A percentile compares a stretch with the other conserved stretches of the same genome.
Evolutionary conservation across 2,329 filamentous ascomycete genomes (phyloP).

Genomic region (Monosporascus ibericus): DNA sequence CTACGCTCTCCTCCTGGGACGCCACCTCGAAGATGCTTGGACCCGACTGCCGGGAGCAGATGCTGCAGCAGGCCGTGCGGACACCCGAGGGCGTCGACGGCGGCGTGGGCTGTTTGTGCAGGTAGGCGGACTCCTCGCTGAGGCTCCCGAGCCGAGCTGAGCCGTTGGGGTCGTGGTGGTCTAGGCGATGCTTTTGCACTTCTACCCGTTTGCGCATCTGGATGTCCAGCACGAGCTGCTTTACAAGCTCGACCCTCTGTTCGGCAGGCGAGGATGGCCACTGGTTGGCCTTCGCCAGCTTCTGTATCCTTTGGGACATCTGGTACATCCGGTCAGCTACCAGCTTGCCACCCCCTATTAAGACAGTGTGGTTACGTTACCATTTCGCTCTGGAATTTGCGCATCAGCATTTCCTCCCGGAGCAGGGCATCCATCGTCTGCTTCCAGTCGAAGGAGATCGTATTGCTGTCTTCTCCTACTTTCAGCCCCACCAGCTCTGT

Average conservation of each 20-base stretch:
- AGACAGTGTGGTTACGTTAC: constrained; percentile 7
- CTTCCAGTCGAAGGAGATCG: constrained; percentile 10
- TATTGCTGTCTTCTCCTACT: constrained; percentile 8
- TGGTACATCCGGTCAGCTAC: not conserved
- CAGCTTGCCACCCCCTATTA: constrained; percentile 3
- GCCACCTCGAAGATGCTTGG: constrained; percentile 15
- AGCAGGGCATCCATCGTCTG: constrained; percentile 9
- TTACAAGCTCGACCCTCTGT: constrained; percentile 8
- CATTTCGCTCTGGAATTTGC: constrained; percentile 10
- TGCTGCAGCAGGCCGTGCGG: constrained; percentile 9
- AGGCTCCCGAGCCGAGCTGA: constrained; percentile 6
- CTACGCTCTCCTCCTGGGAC: constrained; percentile 13
- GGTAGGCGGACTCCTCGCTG: constrained; percentile 9
- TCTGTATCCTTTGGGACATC: constrained; percentile 5
- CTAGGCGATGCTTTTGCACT: constrained; percentile 9
- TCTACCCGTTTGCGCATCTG: constrained; percentile 13
- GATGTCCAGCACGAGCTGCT: constrained; percentile 11
- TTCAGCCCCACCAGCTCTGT: constrained; percentile 10
- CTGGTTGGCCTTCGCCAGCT: constrained; percentile 4
- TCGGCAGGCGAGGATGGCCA: constrained; percentile 11
- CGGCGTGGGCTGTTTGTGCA: constrained; percentile 10
- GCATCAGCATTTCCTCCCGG: constrained; percentile 16
- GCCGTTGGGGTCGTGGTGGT: constrained; percentile 7
- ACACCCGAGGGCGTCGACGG: not conserved
- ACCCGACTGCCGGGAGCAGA: constrained; percentile 11